Conservation (phyloP, 805 yeast genomes). For the Kodamaea leandrae region DNA sequence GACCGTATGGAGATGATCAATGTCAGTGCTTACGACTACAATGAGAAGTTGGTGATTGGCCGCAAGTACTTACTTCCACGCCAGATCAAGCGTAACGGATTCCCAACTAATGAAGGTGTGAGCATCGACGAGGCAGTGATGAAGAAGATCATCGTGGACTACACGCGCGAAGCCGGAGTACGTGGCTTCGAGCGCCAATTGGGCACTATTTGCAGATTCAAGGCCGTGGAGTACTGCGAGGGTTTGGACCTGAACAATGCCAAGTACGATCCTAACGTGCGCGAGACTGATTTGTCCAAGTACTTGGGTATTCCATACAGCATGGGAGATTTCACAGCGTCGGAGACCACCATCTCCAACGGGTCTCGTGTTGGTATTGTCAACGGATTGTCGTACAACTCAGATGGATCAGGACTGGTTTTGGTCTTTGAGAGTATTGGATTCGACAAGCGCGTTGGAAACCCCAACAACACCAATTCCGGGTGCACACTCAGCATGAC, state of each 20-base stretch:
- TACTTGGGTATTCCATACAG: conserved; percentile 66
- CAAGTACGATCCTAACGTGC: conserved; percentile 41
- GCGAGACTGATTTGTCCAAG: conserved; percentile 55
- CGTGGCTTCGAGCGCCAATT: conserved; percentile 73
- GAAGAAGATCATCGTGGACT: conserved; percentile 59
- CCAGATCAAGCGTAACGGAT: conserved; percentile 67
- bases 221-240: conserved; percentile 67
- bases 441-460: conserved; percentile 44
- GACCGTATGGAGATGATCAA: conserved; percentile 84
- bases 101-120: conserved; percentile 42
- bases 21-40: conserved; percentile 73
- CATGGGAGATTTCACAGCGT: conserved; percentile 30
- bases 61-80: conserved; percentile 68
- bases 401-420: conserved; percentile 82
- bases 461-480: conserved; percentile 22
- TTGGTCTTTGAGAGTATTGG: conserved; percentile 76
- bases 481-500: conserved; percentile 56
- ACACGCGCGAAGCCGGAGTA: conserved; percentile 86
- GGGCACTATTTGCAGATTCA: conserved; percentile 74
- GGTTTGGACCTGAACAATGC: conserved; percentile 16
- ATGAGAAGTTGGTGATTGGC: conserved; percentile 75
- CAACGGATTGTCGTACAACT: conserved; percentile 83
- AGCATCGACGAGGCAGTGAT: conserved; percentile 52
- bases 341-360: conserved; percentile 38
- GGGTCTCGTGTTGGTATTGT: conserved; percentile 61